These are phyloP conservation scores for Onygena corvina DNA, from an alignment of 2,329 filamentous ascomycete species.

Conservation along the genomic window DNA sequence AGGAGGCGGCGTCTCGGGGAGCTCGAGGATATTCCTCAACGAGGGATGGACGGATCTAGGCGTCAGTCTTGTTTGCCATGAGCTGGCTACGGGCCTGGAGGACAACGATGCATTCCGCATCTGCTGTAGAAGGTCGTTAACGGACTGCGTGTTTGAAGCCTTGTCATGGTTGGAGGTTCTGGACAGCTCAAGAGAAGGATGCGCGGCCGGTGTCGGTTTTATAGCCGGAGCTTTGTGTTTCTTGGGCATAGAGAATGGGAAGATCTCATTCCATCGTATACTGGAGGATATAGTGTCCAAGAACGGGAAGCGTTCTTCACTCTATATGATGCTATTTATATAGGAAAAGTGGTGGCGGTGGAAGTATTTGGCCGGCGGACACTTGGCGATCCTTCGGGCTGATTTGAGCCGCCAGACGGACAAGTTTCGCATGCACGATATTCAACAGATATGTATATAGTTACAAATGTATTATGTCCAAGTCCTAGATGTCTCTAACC, in stretches of 20 bases:
- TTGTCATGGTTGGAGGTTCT: constrained; percentile 12
- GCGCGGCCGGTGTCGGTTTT: constrained; percentile 32
- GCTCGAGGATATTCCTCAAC: constrained; percentile 33
- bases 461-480: constrained; percentile 3
- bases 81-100: constrained; percentile 16
- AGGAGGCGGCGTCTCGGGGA: constrained; percentile 34
- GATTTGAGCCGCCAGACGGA: too few species aligned
- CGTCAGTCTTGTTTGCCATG: constrained; percentile 15
- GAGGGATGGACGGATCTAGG: constrained; percentile 35
- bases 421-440: too few species aligned
- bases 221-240: constrained; percentile 31
- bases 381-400: too few species aligned
- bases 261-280: too few species aligned
- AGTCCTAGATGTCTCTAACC: constrained; percentile 44
- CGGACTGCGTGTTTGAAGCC: constrained; percentile 24
- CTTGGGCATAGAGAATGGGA: constrained; percentile 35
- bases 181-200: constrained; percentile 23
- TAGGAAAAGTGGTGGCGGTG: neutral
- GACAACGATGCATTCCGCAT: constrained; percentile 31
- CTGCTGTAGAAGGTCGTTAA: constrained; percentile 38
- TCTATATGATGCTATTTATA: neutral
- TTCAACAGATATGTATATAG: neutral
- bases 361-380: neutral
- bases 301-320: neutral
- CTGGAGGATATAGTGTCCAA: too few species aligned